A percentile compares a stretch with the other conserved stretches of the same genome.
These are phyloP conservation scores for Lepidium didymum DNA, from an alignment of 345 rosid species.

Conservation along the genomic window DNA sequence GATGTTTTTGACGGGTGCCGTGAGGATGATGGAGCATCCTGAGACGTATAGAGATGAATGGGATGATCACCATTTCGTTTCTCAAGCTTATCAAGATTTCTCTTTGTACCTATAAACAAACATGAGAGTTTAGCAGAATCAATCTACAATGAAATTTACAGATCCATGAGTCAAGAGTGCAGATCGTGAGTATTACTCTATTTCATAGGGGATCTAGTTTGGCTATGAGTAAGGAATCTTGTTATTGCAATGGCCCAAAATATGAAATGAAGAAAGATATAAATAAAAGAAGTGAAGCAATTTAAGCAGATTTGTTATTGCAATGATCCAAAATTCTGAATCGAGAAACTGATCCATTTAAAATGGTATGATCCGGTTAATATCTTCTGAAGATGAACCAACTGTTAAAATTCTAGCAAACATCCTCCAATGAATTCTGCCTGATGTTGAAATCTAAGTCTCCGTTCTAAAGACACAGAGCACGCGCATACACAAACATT, in stretches of 20 bases:
- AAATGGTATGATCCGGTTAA: not conserved
- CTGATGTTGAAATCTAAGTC: not conserved
- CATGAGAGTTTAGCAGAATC: not conserved
- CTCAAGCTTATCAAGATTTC: conserved; percentile 40
- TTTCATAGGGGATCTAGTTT: not conserved
- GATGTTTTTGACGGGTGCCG: conserved; percentile 8
- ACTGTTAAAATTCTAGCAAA: conserved; percentile 5
- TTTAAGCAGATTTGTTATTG: not conserved
- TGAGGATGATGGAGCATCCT: not conserved
- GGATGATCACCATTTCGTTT: conserved; percentile 40
- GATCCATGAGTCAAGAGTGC: no score
- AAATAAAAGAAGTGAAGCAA: not conserved
- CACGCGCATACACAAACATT: not conserved
- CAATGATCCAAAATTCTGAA: not conserved
- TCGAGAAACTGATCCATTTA: not conserved
- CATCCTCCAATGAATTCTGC: not conserved
- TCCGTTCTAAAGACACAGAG: not conserved
- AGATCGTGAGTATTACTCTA: not conserved
- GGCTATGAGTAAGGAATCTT: not conserved
- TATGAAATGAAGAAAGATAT: not conserved
- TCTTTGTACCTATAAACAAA: not conserved
- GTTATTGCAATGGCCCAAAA: not conserved
- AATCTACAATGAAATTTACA: no score
- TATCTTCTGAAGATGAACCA: not conserved
- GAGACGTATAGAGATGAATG: conserved; percentile 44